These are phyloP conservation scores for Emergomyces pasteurianus DNA, from an alignment of 2,329 filamentous ascomycete genomes.

Conservation along the genomic window DNA sequence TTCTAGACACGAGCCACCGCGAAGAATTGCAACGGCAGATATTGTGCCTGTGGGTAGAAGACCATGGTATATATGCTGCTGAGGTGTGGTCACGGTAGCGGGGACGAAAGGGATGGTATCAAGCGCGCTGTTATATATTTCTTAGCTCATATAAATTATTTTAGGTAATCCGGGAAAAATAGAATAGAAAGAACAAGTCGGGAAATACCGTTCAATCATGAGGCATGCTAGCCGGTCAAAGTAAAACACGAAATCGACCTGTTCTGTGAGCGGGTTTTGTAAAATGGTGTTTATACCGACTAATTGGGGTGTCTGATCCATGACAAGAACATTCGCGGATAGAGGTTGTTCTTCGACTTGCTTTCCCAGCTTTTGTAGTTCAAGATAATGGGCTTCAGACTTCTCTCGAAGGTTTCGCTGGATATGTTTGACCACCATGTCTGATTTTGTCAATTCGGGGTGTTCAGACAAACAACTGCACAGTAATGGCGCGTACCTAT, in stretches of 20 bases:
- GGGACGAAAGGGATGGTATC: conserved; percentile 55
- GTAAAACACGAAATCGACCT: conserved; percentile 95
- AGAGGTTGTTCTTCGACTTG: conserved; percentile 60
- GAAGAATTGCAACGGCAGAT: conserved; percentile 76
- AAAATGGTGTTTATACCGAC: conserved; percentile 84
- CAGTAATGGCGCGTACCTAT: conserved; percentile 39
- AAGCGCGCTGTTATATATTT: conserved; percentile 21
- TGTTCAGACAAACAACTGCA: background rate
- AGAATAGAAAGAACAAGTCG: too few species aligned
- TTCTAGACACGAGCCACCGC: conserved; percentile 81
- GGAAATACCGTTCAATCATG: conserved; percentile 55
- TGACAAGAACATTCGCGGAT: conserved; percentile 59
- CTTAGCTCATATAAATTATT: background rate
- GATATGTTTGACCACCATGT: conserved; percentile 90
- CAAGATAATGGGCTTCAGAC: conserved; percentile 68
- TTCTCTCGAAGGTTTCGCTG: conserved; percentile 78
- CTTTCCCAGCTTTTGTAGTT: conserved; percentile 62
- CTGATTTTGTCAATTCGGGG: conserved; percentile 31
- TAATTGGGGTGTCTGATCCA: conserved; percentile 69
- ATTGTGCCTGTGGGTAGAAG: conserved; percentile 59
- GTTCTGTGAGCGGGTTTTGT: conserved; percentile 61
- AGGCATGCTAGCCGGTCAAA: conserved; percentile 83
- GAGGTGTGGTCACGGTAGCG: conserved; percentile 56
- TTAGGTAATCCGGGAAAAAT: background rate
- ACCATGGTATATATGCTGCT: conserved; percentile 57